Base-by-base conservation (phyloP, 2,329 filamentous ascomycete species). In the Fusarium sp. region DNA sequence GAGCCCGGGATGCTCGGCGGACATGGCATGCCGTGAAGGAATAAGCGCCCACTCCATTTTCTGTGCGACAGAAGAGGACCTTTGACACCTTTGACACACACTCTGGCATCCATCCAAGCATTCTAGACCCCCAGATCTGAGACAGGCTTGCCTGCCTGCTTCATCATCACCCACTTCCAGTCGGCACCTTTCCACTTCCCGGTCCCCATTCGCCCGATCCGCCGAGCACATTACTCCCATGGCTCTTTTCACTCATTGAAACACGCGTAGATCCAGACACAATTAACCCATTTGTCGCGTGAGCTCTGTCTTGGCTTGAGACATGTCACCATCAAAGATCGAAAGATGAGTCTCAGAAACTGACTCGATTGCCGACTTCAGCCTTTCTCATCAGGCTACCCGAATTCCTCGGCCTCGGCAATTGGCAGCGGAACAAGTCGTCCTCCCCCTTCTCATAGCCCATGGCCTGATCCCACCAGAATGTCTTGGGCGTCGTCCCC, bases 401-500 rank as follows among this genome's bases (percentile, higher is more conserved):
- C 22, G 10, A 30, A 32, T 32, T 58, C 40, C 54, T 67, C 54
- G 67, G 69, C 35, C 62, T 50, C 50, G 33, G 43, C 27, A 63
- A 65, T 57, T 64, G 17, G 27, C n/a, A 50, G 43, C 43, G 20
- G 38, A 7, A 14, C 43, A 47, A 15, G 45, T 50, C 25, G 45
- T 50, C 25, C 25, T 60, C 59, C 22, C 50, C 58, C 22, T 57
- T 32, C 40, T 62, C 57, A 61, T 59, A 65, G 50, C 56, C 60
- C 63, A 68, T 61, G 63, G 47, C 37, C 73, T 74, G 43, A 73
- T 73, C 72, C 71, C 70, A 71, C 56, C 25, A 50, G 30, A 52
- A 47, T 64, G 58, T 61, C 43, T 66, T 60, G 64, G 62, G 57
- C 59, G 37, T 54, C 33, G 27, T 57, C n/a, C 32, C 60, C 63